A percentile compares a stretch with the other conserved stretches of the same genome.
phyloP scores from a whole-genome alignment of 176 grass and related monocot species.

The Ampelocalamus luodianensis region DNA sequence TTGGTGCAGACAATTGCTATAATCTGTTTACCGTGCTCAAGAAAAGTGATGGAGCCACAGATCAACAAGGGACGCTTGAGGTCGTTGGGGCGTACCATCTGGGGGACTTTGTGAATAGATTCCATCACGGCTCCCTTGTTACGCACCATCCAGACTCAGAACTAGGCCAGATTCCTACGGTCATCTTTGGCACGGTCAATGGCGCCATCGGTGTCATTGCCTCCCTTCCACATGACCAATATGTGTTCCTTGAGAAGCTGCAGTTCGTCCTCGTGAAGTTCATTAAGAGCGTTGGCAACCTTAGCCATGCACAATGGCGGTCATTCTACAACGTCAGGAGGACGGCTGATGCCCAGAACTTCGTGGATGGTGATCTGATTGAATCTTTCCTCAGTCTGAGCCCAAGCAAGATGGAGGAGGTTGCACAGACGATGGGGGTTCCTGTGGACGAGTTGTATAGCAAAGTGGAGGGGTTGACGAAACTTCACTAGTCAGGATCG shows the following conservation, averaged over 20 bases:
- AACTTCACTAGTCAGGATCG: constrained; percentile 37
- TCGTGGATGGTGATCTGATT: constrained; percentile 66
- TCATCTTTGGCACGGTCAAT: constrained; percentile 72
- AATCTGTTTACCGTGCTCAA: constrained; percentile 64
- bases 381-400: constrained; percentile 62
- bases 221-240: too few species aligned
- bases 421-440: constrained; percentile 43
- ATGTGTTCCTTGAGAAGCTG: constrained; percentile 52
- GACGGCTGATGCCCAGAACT: constrained; percentile 42
- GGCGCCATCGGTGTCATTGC: constrained; percentile 54
- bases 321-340: constrained; percentile 41
- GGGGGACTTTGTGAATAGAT: constrained; percentile 64
- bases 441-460: constrained; percentile 50
- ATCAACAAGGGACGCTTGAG: constrained; percentile 53
- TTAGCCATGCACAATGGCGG: constrained; percentile 34
- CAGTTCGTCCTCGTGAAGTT: constrained; percentile 51
- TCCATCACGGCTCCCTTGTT: constrained; percentile 60
- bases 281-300: constrained; percentile 59
- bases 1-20: constrained; percentile 65
- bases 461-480: constrained; percentile 57
- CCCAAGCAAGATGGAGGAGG: constrained; percentile 53
- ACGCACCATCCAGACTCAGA: constrained; percentile 57
- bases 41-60: constrained; percentile 48
- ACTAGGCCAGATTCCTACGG: constrained; percentile 46
- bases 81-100: constrained; percentile 67